phyloP scores from a whole-genome alignment of 2,329 filamentous ascomycete species.

The Trichoderma atrobrunneum region DNA sequence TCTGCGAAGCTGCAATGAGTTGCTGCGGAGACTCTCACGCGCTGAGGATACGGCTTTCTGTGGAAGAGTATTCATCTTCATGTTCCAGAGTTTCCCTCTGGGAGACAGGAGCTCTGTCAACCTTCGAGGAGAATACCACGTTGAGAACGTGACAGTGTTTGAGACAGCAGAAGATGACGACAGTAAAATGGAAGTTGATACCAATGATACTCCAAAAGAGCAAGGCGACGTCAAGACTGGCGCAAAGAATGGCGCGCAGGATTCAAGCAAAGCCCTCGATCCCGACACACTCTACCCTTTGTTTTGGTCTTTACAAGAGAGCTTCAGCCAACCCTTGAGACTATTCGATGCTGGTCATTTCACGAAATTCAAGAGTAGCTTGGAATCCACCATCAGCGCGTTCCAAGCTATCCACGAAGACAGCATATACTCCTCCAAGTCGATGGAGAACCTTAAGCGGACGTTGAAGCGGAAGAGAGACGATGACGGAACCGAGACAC shows the following conservation, averaged over 20 bases:
- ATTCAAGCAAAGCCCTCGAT: slow-evolving; percentile 55
- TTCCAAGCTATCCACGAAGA: slow-evolving; percentile 53
- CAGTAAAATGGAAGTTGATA: slow-evolving; percentile 63
- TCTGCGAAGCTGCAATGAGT: slow-evolving; percentile 90
- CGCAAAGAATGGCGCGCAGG: slow-evolving; percentile 45
- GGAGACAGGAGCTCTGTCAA: slow-evolving; percentile 98
- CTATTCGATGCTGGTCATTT: slow-evolving; percentile 74
- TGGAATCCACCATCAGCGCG: slow-evolving; percentile 62
- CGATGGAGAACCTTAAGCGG: slow-evolving; percentile 60
- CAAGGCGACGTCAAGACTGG: slow-evolving; percentile 30
- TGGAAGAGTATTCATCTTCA: slow-evolving; percentile 94
- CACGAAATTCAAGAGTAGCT: slow-evolving; percentile 73
- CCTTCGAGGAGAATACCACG: slow-evolving; percentile 89
- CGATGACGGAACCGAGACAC: slow-evolving; percentile 51
- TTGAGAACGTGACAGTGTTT: slow-evolving; percentile 90
- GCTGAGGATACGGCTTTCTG: slow-evolving; percentile 98
- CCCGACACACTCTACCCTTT: slow-evolving; percentile 77
- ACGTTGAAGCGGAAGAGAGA: slow-evolving; percentile 69
- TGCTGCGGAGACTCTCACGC: slow-evolving; percentile 87
- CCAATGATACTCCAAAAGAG: slow-evolving; percentile 38
- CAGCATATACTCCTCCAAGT: slow-evolving; percentile 47
- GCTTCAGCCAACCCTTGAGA: slow-evolving; percentile 84
- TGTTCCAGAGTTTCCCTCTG: slow-evolving; percentile 96
- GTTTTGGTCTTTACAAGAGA: slow-evolving; percentile 91
- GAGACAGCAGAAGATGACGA: slow-evolving; percentile 42